Evolutionary conservation across 345 rosid species (phyloP).

Genomic region (Geranium brycei): DNA sequence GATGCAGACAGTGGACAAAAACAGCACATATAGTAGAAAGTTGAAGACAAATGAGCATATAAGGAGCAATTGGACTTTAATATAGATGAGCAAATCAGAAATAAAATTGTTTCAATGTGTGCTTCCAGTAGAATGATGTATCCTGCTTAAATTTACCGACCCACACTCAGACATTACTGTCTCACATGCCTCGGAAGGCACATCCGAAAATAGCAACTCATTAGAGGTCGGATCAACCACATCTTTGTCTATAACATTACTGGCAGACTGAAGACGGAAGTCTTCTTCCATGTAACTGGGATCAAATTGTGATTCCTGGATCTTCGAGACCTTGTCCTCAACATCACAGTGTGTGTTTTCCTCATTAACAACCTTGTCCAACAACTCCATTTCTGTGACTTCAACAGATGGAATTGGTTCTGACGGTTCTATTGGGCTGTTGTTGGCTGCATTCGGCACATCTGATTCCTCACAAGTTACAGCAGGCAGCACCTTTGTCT

Average conservation of each 20-base stretch:
- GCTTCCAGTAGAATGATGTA: not conserved
- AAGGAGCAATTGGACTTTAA: not conserved
- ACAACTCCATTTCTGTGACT: not conserved
- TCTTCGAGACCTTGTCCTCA: not conserved
- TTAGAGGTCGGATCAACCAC: not conserved
- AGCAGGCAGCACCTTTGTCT: not conserved
- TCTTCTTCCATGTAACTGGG: no score
- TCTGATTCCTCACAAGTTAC: not conserved
- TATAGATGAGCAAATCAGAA: not conserved
- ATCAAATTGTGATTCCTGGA: no score
- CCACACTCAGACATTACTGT: not conserved
- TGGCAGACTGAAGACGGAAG: not conserved
- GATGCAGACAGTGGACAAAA: no score
- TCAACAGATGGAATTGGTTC: not conserved
- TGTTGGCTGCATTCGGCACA: not conserved
- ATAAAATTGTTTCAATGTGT: not conserved
- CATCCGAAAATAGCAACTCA: not conserved
- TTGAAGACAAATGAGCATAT: no score
- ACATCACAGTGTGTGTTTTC: not conserved
- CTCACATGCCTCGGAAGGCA: not conserved
- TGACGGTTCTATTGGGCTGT: not conserved
- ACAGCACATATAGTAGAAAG: no score
- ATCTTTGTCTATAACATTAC: not conserved
- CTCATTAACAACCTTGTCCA: not conserved
- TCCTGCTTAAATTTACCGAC: not conserved